Percentiles rank a stretch among this genome's conserved stretches.
These are phyloP conservation scores for Lachnellula cervina DNA, from an alignment of 2,329 filamentous ascomycete genomes.

Conservation along the genomic window DNA sequence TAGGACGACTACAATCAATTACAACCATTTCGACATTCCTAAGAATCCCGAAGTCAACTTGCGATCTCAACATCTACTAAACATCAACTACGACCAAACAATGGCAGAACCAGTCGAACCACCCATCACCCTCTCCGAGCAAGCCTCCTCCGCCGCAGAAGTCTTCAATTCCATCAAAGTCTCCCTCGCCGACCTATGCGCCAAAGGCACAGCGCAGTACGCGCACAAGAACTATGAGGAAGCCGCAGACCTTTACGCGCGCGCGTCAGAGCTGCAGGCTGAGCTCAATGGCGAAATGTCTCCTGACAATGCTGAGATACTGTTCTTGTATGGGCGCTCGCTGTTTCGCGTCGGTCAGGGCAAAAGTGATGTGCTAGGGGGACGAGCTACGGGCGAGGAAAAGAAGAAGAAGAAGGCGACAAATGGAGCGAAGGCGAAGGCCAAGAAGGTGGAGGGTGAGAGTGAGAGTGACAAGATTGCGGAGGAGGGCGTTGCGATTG, in stretches of 20 bases:
- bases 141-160: conserved; percentile 23
- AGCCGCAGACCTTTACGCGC: conserved; percentile 82
- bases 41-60: not conserved
- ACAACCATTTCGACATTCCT: not conserved
- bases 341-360: conserved; percentile 90
- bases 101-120: conserved; percentile 30
- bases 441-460: conserved; percentile 31
- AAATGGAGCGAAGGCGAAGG: conserved; percentile 37
- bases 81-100: not conserved
- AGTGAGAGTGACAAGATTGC: conserved; percentile 38
- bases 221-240: conserved; percentile 82
- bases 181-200: conserved; percentile 69
- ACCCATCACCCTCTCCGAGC: conserved; percentile 16
- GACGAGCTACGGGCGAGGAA: conserved; percentile 60
- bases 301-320: conserved; percentile 83
- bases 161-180: conserved; percentile 43
- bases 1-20: not conserved
- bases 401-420: conserved; percentile 39
- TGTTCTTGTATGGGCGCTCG: conserved; percentile 91
- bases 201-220: conserved; percentile 79
- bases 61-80: not conserved
- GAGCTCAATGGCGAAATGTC: conserved; percentile 89
- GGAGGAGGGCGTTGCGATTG: conserved; percentile 42
- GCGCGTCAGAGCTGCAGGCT: conserved; percentile 84
- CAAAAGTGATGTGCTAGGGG: conserved; percentile 91